Evolutionary conservation across 2,329 filamentous ascomycete species (phyloP).

Genomic region (Coniochaeta hoffmannii): DNA sequence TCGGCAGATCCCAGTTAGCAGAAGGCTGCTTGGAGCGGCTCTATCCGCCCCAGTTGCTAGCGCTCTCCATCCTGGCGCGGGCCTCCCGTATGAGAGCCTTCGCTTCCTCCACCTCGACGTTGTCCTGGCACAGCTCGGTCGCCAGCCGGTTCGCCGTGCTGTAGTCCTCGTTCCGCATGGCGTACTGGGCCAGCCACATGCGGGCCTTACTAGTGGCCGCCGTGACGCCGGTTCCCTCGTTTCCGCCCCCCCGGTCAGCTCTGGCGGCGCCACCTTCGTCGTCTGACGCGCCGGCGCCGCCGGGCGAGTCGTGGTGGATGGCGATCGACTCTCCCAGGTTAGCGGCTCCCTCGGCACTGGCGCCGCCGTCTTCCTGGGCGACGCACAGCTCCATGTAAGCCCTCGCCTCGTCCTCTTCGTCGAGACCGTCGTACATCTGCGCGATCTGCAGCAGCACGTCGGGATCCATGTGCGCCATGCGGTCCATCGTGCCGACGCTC

Average conservation of each 20-base stretch:
- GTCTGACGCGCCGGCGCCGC: conserved; percentile 19
- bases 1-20: neutral
- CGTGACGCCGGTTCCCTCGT: conserved; percentile 73
- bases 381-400: conserved; percentile 95
- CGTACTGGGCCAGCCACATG: conserved; percentile 84
- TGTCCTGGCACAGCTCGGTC: conserved; percentile 89
- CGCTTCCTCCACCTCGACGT: conserved; percentile 92
- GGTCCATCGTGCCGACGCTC: conserved; percentile 38
- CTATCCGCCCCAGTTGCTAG: conserved; percentile 12
- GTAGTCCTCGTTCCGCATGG: conserved; percentile 70
- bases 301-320: conserved; percentile 48
- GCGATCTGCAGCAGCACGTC: conserved; percentile 89
- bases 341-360: conserved; percentile 20
- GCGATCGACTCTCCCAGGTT: conserved; percentile 41
- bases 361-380: conserved; percentile 76
- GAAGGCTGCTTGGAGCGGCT: neutral
- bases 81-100: conserved; percentile 88
- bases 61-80: conserved; percentile 60
- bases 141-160: conserved; percentile 71
- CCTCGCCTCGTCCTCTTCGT: conserved; percentile 71
- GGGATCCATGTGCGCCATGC: conserved; percentile 66
- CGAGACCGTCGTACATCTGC: conserved; percentile 74
- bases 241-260: conserved; percentile 12
- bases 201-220: conserved; percentile 85
- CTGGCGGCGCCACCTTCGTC: conserved; percentile 27